These are phyloP conservation scores for Butyriboletus appendiculatus DNA, from an alignment of 1,284 basidiomycete species.

Conservation along the genomic window DNA sequence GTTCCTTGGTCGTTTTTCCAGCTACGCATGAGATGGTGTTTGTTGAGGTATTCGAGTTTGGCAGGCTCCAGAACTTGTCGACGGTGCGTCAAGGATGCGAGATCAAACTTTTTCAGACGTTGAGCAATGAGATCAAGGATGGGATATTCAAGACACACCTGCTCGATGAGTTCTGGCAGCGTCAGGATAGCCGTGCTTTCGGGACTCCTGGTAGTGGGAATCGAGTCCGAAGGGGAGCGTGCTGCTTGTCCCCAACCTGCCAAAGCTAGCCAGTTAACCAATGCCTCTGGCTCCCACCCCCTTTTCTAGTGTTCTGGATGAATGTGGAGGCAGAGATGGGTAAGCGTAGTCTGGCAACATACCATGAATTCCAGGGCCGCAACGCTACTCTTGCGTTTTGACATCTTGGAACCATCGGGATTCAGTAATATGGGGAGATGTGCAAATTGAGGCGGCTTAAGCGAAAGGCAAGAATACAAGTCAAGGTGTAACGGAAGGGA, in stretches of 20 bases:
- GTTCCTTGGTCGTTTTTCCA: slow-evolving; percentile 49
- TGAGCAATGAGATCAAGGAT: neutral
- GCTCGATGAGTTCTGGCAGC: slow-evolving; percentile 60
- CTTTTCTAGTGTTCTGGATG: slow-evolving; percentile 44
- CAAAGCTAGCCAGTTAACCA: slow-evolving; percentile 92
- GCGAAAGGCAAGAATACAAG: slow-evolving; percentile 79
- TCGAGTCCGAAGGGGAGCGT: slow-evolving; percentile 20
- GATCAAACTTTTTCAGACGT: slow-evolving; percentile 57
- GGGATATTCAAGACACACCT: slow-evolving; percentile 41
- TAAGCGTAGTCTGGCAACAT: slow-evolving; percentile 20
- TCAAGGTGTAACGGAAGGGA: slow-evolving; percentile 93
- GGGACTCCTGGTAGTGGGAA: slow-evolving; percentile 44
- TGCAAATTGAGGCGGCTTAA: slow-evolving; percentile 79
- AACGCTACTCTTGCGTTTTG: slow-evolving; percentile 91
- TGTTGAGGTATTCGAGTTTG: slow-evolving; percentile 79
- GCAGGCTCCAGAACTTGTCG: slow-evolving; percentile 69
- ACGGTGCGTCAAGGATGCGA: slow-evolving; percentile 71
- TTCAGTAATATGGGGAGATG: slow-evolving; percentile 93
- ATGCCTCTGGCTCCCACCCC: slow-evolving; percentile 89
- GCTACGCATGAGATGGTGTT: slow-evolving; percentile 63
- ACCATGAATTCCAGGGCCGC: slow-evolving; percentile 87
- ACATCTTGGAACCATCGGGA: slow-evolving; percentile 91
- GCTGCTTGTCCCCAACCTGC: slow-evolving; percentile 79
- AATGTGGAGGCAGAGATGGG: neutral
- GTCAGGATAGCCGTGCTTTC: slow-evolving; percentile 69